phyloP scores from a whole-genome alignment of 345 rosid genomes.

The Eucalyptus cloeziana region DNA sequence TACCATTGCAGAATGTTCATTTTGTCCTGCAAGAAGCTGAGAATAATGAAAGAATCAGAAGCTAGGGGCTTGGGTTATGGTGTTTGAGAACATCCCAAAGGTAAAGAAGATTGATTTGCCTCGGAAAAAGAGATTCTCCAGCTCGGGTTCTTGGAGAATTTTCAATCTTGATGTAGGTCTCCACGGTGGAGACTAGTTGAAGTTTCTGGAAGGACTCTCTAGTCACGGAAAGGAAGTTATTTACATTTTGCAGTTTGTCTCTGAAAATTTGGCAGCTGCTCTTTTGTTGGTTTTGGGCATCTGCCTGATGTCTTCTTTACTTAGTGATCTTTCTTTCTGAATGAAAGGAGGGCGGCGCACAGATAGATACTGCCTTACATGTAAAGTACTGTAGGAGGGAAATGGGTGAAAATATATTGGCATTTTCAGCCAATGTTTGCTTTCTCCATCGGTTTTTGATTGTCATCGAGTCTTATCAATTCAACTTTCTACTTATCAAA shows the following conservation, averaged over 20 bases:
- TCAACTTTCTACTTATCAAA: background rate
- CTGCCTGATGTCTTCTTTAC: background rate
- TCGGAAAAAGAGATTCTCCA: background rate
- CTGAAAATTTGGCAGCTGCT: background rate
- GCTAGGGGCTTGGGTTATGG: conserved; percentile 62
- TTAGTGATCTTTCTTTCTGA: background rate
- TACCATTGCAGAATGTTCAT: conserved; percentile 64
- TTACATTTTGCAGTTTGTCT: background rate
- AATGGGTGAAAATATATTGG: background rate
- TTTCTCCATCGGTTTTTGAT: background rate
- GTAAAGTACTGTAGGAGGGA: background rate
- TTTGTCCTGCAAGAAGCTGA: conserved; percentile 66
- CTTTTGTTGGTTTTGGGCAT: background rate
- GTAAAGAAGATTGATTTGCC: background rate
- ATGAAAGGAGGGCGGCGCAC: background rate
- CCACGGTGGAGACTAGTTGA: background rate
- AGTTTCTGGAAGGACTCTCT: background rate
- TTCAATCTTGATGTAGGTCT: background rate
- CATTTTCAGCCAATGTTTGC: background rate
- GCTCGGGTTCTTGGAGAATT: background rate
- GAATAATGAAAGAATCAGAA: conserved; percentile 85
- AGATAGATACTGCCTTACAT: background rate
- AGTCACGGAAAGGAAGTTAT: background rate
- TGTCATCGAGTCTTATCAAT: background rate
- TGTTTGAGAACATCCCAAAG: conserved; percentile 8